Evolutionary conservation across 805 yeast genomes (phyloP).

Genomic region (Cyberlindnera maritima): DNA sequence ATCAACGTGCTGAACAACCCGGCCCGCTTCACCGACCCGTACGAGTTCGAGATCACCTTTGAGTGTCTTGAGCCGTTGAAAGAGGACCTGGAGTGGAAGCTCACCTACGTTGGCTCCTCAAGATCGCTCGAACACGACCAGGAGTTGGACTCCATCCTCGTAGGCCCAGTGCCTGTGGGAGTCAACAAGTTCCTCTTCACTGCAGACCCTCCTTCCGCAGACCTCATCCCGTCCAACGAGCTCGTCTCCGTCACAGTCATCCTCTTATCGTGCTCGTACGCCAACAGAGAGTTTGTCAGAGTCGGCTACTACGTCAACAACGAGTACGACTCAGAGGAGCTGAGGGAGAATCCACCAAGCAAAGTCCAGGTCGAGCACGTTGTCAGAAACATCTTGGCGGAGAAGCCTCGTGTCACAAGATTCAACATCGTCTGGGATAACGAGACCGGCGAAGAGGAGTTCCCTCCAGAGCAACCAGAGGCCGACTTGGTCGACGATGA

Average conservation of each 20-base stretch:
- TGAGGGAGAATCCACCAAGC: constrained; percentile 89
- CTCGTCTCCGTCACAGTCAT: constrained; percentile 94
- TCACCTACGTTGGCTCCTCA: constrained; percentile 95
- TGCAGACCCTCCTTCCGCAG: constrained; percentile 97
- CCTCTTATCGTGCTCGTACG: constrained; percentile 86
- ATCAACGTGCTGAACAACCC: constrained; percentile 93
- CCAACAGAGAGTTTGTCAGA: constrained; percentile 90
- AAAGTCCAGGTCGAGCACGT: constrained; percentile 93
- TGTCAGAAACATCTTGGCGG: constrained; percentile 91
- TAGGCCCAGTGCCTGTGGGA: constrained; percentile 98
- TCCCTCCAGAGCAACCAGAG: constrained; percentile 76
- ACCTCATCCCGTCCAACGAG: constrained; percentile 92
- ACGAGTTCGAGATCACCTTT: constrained; percentile 95
- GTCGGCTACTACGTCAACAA: constrained; percentile 98
- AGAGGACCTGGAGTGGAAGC: constrained; percentile 91
- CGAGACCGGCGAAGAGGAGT: constrained; percentile 61
- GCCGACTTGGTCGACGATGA: constrained; percentile 62
- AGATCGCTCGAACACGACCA: constrained; percentile 95
- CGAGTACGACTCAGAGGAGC: constrained; percentile 91
- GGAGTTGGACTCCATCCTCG: constrained; percentile 92
- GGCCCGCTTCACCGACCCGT: constrained; percentile 88
- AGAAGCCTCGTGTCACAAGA: constrained; percentile 95
- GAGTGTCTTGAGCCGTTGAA: constrained; percentile 91
- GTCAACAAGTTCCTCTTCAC: constrained; percentile 87
- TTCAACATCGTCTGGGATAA: constrained; percentile 97